Evolutionary conservation across 805 yeast species (phyloP).

Genomic region (Wickerhamomyces chaumierensis): DNA sequence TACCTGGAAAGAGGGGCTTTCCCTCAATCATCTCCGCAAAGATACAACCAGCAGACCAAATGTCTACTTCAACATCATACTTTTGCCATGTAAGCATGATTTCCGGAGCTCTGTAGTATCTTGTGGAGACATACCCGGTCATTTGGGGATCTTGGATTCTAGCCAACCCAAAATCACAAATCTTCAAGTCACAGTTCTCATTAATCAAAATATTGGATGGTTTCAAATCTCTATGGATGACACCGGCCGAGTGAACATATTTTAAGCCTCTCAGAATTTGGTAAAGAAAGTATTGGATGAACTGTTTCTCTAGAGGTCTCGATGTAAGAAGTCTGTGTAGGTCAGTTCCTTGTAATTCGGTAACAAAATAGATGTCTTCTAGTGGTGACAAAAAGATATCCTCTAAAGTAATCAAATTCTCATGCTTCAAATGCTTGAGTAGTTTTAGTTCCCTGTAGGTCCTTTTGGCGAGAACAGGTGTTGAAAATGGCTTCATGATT

Average conservation of each 20-base stretch:
- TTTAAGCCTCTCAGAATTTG: slow-evolving; percentile 86
- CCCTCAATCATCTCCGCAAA: slow-evolving; percentile 97
- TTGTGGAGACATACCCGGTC: slow-evolving; percentile 95
- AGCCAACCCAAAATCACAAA: slow-evolving; percentile 91
- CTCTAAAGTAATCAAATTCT: slow-evolving; percentile 82
- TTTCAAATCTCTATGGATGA: slow-evolving; percentile 80
- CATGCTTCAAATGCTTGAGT: slow-evolving; percentile 88
- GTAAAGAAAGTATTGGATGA: slow-evolving; percentile 91
- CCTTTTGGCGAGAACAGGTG: slow-evolving; percentile 90
- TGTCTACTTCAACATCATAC: slow-evolving; percentile 92
- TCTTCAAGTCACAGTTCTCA: slow-evolving; percentile 84
- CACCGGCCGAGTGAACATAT: slow-evolving; percentile 88
- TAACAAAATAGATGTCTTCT: slow-evolving; percentile 92
- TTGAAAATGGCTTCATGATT: slow-evolving; percentile 94
- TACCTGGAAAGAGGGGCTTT: slow-evolving; percentile 93
- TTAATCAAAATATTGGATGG: slow-evolving; percentile 78
- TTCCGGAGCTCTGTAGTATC: slow-evolving; percentile 96
- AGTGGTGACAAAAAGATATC: slow-evolving; percentile 91
- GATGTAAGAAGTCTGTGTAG: slow-evolving; percentile 83
- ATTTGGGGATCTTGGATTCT: slow-evolving; percentile 97
- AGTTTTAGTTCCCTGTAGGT: slow-evolving; percentile 93
- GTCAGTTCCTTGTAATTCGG: slow-evolving; percentile 95
- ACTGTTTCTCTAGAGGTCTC: slow-evolving; percentile 90
- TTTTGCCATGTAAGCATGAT: slow-evolving; percentile 98
- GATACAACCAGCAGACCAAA: slow-evolving; percentile 97